Base-by-base conservation (phyloP, 176 grass and related monocot species). In the Saccharum officinarum region DNA sequence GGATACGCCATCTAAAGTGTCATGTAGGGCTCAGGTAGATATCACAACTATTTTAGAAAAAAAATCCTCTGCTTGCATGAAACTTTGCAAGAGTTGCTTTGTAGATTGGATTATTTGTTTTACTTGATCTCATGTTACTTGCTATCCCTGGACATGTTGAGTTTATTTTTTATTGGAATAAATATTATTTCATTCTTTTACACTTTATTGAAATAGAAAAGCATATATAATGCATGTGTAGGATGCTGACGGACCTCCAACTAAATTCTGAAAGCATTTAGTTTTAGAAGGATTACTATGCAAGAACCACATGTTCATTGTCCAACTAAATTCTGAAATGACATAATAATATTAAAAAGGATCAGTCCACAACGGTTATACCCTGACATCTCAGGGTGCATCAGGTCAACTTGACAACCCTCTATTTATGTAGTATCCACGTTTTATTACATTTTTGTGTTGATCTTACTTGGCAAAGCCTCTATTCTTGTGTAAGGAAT, bases 131-230 rank as follows among this genome's bases (percentile, higher is more conserved):
- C 7, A 60, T 50, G 28, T 20, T 28, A 74, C 38, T 16, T 75
- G 2, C 6, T 76, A 67, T 42, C 2, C 8, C 12, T 28, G 54
- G 33, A 42, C 9, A 33, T 75, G 49, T 36, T 74, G 14, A 67
- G 40, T 34, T 41, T 44, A 76, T 75, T 81, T 79, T 80, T n/a
- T 74, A 49, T 38, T 44, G 49, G 15, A 33, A n/a, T 59, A 34
- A 49, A 71, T 33, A 66, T 73, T 61, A 83, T 86, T 68, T 60
- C 10, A 68, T 46, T 46, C 6, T 40, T 57, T 68, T 75, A 1
- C 46, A 45, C 4, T 46, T 67, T 83, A 40, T 34, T 16, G 18
- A 45, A 36, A 83, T 23, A 72, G 15, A 37, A 10, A 74, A 22
- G 10, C 49, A 54, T 12, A 25, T 79, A 31, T 42, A 66, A 75